A percentile compares a stretch with the other conserved stretches of the same genome.
Evolutionary conservation across 305 asterid genomes (phyloP).

Genomic region (Lippia alba): DNA sequence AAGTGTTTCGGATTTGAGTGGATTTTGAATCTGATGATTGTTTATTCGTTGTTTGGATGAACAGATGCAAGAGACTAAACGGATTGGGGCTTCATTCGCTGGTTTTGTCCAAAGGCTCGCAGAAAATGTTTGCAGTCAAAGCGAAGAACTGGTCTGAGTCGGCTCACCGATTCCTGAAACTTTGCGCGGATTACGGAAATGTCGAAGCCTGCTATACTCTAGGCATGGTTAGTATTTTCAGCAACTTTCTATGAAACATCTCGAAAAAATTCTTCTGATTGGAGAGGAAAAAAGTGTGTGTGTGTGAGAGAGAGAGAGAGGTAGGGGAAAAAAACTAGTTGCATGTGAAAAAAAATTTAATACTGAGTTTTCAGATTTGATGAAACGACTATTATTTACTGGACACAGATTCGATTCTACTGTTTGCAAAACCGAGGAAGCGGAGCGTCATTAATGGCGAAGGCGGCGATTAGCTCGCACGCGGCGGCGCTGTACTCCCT

Average conservation of each 20-base stretch:
- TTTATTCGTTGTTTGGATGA: slow-evolving; percentile 26
- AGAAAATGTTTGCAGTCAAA: slow-evolving; percentile 51
- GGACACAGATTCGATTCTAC: slow-evolving; percentile 68
- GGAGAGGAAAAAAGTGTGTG: no score
- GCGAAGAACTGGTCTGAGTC: slow-evolving; percentile 67
- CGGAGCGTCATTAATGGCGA: slow-evolving; percentile 74
- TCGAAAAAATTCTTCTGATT: background rate
- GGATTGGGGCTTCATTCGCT: slow-evolving; percentile 56
- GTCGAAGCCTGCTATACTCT: slow-evolving; percentile 69
- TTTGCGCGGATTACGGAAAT: slow-evolving; percentile 66
- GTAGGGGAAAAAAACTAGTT: background rate
- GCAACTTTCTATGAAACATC: background rate
- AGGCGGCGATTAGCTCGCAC: slow-evolving; percentile 73
- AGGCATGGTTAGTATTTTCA: slow-evolving; percentile 60
- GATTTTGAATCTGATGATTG: slow-evolving; percentile 18
- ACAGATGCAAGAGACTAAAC: slow-evolving; percentile 68
- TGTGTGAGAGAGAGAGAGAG: no score
- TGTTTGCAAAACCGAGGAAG: slow-evolving; percentile 64
- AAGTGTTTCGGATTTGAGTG: background rate
- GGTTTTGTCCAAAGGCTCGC: slow-evolving; percentile 58
- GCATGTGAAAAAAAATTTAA: background rate
- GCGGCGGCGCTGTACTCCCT: slow-evolving; percentile 93
- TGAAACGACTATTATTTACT: slow-evolving; percentile 21
- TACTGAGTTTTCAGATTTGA: slow-evolving; percentile 8
- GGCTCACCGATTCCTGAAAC: slow-evolving; percentile 63